Evolutionary conservation across 768 basidiomycete genomes (phyloP).

Genomic region (Leucocoprinus sp.): DNA sequence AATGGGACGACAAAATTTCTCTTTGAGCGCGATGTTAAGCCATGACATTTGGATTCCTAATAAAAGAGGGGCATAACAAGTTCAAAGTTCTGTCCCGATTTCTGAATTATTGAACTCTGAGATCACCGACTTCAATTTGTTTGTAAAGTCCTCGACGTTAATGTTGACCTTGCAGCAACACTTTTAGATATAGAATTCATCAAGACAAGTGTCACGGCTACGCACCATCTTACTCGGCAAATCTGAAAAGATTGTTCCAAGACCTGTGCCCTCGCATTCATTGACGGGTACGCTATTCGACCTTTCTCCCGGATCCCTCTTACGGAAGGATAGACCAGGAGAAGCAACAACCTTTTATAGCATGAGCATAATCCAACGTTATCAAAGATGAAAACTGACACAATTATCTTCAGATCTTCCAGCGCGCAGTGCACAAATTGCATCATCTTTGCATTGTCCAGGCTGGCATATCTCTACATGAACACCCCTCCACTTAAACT

Average conservation of each 20-base stretch:
- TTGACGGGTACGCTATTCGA: constrained; percentile 11
- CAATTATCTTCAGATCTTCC: constrained; percentile 36
- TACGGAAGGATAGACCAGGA: constrained; percentile 21
- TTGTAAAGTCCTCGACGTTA: background rate
- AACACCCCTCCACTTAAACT: constrained; percentile 33
- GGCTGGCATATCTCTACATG: constrained; percentile 24
- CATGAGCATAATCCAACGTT: constrained; percentile 8
- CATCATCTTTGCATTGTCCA: constrained; percentile 28
- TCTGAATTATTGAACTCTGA: background rate
- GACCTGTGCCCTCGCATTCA: constrained; percentile 24
- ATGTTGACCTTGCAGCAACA: background rate
- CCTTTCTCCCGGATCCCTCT: constrained; percentile 9
- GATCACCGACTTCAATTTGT: background rate
- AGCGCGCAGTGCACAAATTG: constrained; percentile 37
- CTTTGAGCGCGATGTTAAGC: no score
- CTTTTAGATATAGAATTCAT: background rate
- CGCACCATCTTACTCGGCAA: constrained; percentile 11
- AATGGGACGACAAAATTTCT: no score
- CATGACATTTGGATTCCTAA: no score
- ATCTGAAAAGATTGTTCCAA: constrained; percentile 21
- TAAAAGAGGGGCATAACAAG: no score
- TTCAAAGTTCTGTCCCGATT: no score
- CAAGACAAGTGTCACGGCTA: background rate
- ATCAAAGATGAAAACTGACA: constrained; percentile 19
- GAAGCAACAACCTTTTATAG: constrained; percentile 14